phyloP scores from a whole-genome alignment of 2,329 filamentous ascomycete species.

The Talaromyces atroroseus region DNA sequence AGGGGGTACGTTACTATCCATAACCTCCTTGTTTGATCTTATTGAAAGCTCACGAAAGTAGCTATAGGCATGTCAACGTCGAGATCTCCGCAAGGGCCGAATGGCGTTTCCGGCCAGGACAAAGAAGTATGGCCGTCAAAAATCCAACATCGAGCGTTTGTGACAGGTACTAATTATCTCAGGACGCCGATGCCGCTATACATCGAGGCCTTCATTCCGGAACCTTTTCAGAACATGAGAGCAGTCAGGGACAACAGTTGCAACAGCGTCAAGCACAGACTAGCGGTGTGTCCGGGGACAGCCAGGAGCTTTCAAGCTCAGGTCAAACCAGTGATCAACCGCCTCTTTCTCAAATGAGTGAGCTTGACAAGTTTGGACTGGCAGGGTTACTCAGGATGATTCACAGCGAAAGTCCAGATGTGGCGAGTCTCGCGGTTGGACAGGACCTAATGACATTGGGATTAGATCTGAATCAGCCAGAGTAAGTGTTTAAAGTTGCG shows the following conservation, averaged over 20 bases:
- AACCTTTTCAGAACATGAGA: conserved; percentile 30
- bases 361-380: conserved; percentile 56
- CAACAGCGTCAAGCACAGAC: conserved; percentile 31
- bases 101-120: conserved; percentile 39
- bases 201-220: conserved; percentile 24
- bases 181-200: conserved; percentile 34
- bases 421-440: conserved; percentile 53
- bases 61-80: conserved; percentile 31
- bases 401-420: conserved; percentile 48
- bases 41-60: conserved; percentile 1
- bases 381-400: conserved; percentile 56
- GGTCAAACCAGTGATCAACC: conserved; percentile 33
- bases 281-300: conserved; percentile 23
- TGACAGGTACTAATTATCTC: conserved; percentile 2
- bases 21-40: neutral
- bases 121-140: conserved; percentile 29
- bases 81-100: conserved; percentile 40
- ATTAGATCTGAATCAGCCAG: conserved; percentile 58
- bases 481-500: conserved; percentile 40
- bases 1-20: conserved; percentile 22
- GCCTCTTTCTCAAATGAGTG: conserved; percentile 52
- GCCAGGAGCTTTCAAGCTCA: conserved; percentile 29
- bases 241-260: conserved; percentile 25
- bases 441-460: conserved; percentile 61
- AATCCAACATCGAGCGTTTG: neutral